These are phyloP conservation scores for Larix kaempferi DNA, from an alignment of 75 land plant genomes.

Conservation along the genomic window DNA sequence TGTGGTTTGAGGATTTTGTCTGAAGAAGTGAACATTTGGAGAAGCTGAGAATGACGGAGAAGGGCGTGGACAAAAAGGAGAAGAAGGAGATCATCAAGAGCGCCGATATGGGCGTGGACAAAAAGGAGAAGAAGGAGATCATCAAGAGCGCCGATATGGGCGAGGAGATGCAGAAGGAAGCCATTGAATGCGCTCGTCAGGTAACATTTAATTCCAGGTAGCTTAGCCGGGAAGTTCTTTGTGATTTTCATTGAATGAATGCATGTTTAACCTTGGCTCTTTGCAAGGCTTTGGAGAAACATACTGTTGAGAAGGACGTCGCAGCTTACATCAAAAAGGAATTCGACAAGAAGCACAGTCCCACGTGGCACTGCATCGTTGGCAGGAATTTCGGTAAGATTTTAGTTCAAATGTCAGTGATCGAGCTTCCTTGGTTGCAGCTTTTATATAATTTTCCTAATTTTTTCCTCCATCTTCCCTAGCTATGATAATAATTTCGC, in stretches of 20 bases:
- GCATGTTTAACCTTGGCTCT: background rate
- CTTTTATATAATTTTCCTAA: no score
- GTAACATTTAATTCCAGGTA: conserved; percentile 18
- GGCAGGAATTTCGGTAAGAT: conserved; percentile 87
- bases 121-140: conserved; percentile 45
- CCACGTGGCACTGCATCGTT: conserved; percentile 98
- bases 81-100: conserved; percentile 77
- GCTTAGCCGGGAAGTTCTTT: background rate
- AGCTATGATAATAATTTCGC: background rate
- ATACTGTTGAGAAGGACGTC: conserved; percentile 84
- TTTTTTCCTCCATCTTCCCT: background rate
- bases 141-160: conserved; percentile 98
- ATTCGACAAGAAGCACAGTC: conserved; percentile 82
- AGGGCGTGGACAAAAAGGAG: conserved; percentile 9
- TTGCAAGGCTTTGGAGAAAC: conserved; percentile 79
- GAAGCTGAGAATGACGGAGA: background rate
- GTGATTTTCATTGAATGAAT: background rate
- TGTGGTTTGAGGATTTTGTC: no score
- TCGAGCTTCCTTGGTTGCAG: no score
- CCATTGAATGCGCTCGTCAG: conserved; percentile 77
- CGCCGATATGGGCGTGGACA: no score
- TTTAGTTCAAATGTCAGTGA: no score
- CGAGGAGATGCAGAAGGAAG: conserved; percentile 90
- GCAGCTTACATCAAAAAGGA: conserved; percentile 94
- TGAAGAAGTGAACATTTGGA: no score